Percentiles rank a stretch among this genome's conserved stretches.
Evolutionary conservation across 352 stramenopile species (phyloP).

Genomic region (Globisporangium rhizosaccharum): DNA sequence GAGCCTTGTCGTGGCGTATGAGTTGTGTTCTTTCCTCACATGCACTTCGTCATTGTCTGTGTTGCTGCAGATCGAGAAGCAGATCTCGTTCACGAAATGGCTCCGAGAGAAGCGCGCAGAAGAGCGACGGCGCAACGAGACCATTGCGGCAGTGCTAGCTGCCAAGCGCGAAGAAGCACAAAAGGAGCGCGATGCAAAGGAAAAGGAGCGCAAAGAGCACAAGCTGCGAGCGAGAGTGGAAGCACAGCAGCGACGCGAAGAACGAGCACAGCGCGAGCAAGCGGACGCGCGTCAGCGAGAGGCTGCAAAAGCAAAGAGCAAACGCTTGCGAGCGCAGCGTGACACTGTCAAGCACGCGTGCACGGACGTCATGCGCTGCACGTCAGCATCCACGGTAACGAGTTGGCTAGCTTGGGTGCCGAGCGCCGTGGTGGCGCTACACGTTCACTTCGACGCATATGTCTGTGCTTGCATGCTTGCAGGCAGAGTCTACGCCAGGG

Average conservation of each 20-base stretch:
- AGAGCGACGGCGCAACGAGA: background rate
- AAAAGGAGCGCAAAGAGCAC: conserved; percentile 16
- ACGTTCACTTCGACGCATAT: background rate
- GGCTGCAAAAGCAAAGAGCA: conserved; percentile 2
- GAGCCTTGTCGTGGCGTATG: no score
- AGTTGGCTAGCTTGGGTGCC: no score
- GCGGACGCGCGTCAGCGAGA: conserved; percentile 3
- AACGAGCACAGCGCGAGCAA: conserved; percentile 1
- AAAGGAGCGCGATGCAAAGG: conserved; percentile 4
- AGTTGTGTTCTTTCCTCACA: background rate
- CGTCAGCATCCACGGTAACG: conserved; percentile 1
- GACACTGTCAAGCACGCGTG: conserved; percentile 7
- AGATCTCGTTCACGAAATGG: conserved; percentile 42
- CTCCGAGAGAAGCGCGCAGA: conserved; percentile 25
- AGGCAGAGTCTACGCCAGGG: background rate
- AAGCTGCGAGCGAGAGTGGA: conserved; percentile 13
- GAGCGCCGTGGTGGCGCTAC: no score
- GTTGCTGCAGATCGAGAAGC: conserved; percentile 31
- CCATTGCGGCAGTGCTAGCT: background rate
- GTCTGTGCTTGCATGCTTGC: background rate
- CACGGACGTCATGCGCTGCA: conserved; percentile 8
- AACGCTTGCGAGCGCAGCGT: background rate
- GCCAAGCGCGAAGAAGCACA: conserved; percentile 17
- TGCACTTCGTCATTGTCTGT: background rate
- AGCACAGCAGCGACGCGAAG: conserved; percentile 1